phyloP scores from a whole-genome alignment of 331 rosid species.

The Rosa hybrid region DNA sequence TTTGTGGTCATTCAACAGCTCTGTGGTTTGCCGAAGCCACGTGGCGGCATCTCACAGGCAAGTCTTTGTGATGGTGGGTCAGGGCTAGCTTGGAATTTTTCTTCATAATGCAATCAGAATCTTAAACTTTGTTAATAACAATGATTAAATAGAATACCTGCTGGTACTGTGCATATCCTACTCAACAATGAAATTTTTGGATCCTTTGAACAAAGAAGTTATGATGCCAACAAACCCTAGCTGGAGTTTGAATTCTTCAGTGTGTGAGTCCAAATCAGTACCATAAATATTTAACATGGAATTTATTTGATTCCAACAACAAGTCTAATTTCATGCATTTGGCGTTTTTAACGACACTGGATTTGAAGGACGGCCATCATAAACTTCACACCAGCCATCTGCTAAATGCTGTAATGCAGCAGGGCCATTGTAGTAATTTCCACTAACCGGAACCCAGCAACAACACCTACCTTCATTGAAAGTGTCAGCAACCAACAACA shows the following conservation, averaged over 20 bases:
- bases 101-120: background rate
- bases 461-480: slow-evolving; percentile 53
- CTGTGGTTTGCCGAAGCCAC: slow-evolving; percentile 8
- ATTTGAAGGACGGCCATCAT: slow-evolving; percentile 25
- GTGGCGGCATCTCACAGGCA: slow-evolving; percentile 15
- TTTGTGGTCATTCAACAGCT: background rate
- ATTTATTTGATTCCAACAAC: background rate
- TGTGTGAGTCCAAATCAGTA: slow-evolving; percentile 23
- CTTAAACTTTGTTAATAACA: slow-evolving; percentile 3
- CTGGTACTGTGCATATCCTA: background rate
- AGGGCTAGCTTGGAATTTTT: background rate
- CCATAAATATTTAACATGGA: background rate
- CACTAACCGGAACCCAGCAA: slow-evolving; percentile 26
- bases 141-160: background rate
- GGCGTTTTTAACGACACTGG: slow-evolving; percentile 16
- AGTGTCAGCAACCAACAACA: slow-evolving; percentile 35
- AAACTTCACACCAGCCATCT: slow-evolving; percentile 19
- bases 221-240: slow-evolving; percentile 38
- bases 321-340: background rate
- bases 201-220: background rate
- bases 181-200: background rate
- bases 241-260: slow-evolving; percentile 27
- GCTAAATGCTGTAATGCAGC: background rate
- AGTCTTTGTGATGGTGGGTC: background rate
- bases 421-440: slow-evolving; percentile 21